Evolutionary conservation across 257 asterid species (phyloP).

Genomic region (Mentha longifolia): DNA sequence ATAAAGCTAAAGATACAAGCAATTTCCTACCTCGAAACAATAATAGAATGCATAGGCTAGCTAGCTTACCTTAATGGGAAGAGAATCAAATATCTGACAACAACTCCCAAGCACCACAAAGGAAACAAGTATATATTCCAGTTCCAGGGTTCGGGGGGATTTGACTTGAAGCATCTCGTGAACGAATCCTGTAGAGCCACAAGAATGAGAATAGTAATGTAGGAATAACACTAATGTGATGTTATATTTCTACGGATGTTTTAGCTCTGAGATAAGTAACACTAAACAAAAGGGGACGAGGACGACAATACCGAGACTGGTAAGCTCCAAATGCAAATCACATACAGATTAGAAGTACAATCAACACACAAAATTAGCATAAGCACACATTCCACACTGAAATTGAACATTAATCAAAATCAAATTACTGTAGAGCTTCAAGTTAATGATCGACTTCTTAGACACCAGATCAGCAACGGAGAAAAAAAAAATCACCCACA

Average conservation of each 20-base stretch:
- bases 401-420: background rate
- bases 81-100: constrained; percentile 83
- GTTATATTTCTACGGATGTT: constrained; percentile 6
- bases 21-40: background rate
- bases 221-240: background rate
- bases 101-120: constrained; percentile 93
- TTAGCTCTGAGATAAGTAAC: constrained; percentile 4
- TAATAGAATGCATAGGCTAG: background rate
- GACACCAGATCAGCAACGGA: constrained; percentile 23
- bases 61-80: constrained; percentile 87
- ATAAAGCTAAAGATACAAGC: constrained; percentile 19
- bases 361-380: background rate
- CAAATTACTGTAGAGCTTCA: constrained; percentile 11
- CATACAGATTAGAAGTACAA: constrained; percentile 8
- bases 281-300: background rate
- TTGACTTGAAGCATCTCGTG: constrained; percentile 96
- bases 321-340: constrained; percentile 5
- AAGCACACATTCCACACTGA: background rate
- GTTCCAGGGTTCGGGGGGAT: constrained; percentile 97
- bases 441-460: background rate
- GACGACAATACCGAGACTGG: background rate
- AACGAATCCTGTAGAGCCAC: constrained; percentile 77
- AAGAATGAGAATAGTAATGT: constrained; percentile 16
- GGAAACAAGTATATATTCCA: constrained; percentile 96
- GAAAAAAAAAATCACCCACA: background rate